These are phyloP conservation scores for Rhynchospora breviuscula DNA, from an alignment of 176 grass and related monocot species.

Conservation along the genomic window DNA sequence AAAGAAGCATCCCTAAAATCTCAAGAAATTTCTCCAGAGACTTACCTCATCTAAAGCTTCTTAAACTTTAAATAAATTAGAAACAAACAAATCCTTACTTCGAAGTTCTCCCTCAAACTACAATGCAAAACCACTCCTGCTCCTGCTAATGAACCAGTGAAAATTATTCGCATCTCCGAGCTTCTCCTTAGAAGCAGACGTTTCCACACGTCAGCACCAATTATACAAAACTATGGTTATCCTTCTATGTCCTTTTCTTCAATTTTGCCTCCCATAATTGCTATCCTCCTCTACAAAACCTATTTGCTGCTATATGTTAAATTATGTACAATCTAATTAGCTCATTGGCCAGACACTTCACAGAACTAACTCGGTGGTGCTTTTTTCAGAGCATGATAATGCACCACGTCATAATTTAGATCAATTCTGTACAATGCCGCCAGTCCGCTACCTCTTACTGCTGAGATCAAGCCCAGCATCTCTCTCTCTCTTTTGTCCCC, in stretches of 20 bases:
- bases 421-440: not conserved
- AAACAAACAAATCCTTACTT: not conserved
- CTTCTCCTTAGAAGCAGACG: not conserved
- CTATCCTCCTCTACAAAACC: not conserved
- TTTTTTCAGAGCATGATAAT: not conserved
- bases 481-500: not conserved
- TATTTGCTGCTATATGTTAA: slow-evolving; percentile 12
- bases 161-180: not conserved
- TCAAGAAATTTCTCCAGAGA: not conserved
- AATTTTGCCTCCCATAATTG: slow-evolving; percentile 1
- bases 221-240: slow-evolving; percentile 5
- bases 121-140: not conserved
- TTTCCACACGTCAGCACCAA: not conserved
- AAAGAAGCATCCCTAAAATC: not conserved
- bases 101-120: not conserved
- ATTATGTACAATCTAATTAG: not conserved
- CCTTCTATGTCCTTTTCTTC: not conserved
- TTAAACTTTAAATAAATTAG: not conserved
- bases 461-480: not conserved
- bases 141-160: not conserved
- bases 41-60: not conserved
- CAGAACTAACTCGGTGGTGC: not conserved
- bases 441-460: not conserved
- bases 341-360: not conserved
- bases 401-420: not conserved